Evolutionary conservation across 2,329 filamentous ascomycete genomes (phyloP).

Genomic region (Fusarium avenaceum): DNA sequence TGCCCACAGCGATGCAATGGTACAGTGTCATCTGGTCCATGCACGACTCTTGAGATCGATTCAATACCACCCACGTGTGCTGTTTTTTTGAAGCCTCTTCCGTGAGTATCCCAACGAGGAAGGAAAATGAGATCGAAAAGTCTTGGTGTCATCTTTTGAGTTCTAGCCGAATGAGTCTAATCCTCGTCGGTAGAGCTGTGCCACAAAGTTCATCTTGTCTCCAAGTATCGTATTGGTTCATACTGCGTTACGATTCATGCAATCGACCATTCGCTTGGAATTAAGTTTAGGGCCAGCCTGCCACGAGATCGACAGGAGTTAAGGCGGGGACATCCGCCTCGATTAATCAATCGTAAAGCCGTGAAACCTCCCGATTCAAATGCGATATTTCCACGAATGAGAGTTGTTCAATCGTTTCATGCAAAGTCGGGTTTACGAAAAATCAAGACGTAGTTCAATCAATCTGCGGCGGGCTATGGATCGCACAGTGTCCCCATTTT

Average conservation of each 20-base stretch:
- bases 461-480: conserved; percentile 16
- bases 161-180: too few relatives aligned
- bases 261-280: conserved; percentile 10
- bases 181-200: conserved; percentile 3
- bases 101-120: background rate
- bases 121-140: background rate
- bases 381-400: conserved; percentile 29
- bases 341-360: conserved; percentile 5
- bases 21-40: conserved; percentile 3
- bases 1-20: background rate
- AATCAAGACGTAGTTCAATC: background rate
- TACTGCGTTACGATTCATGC: conserved; percentile 14
- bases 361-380: conserved; percentile 11
- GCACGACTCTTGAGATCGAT: conserved; percentile 20
- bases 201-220: conserved; percentile 13
- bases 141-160: background rate
- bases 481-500: background rate
- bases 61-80: background rate
- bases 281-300: background rate
- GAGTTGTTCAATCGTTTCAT: background rate
- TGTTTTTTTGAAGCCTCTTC: background rate
- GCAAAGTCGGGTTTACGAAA: background rate
- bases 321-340: conserved; percentile 6
- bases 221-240: background rate
- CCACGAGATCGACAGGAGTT: conserved; percentile 10